Evolutionary conservation across 2,329 filamentous ascomycete species (phyloP), one percentile per base, ranked within the genome.

Genomic region (Nectriaceae sp.): DNA sequence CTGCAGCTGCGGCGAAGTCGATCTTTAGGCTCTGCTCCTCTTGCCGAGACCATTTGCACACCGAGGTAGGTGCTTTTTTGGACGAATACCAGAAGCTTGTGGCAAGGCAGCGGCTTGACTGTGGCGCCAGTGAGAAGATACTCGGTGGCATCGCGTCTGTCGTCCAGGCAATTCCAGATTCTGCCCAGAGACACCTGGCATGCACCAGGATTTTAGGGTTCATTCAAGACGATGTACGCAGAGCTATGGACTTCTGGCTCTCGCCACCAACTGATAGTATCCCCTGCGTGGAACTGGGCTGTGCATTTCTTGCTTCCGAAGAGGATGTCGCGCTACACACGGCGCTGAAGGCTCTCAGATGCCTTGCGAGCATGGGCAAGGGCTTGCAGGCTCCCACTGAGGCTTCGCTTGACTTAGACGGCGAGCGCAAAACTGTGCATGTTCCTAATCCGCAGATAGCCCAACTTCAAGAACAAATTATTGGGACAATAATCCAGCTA

Each of bases 11-110:
- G 3, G 88, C 89, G 2, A 87, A 84, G 61, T 88, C 89, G 0
- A 92, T 95, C 29, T 75, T 80, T 24, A 82, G 80, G 5, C 78
- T 94, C 2, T 93, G 89, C 63, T 89, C 84, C 1, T 88, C 88
- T 22, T 94, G 89, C 55, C 81, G 89, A 31, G 75, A 75, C 21
- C 79, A 84, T 43, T 72, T 95, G n/a, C 82, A 84, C 4, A 70
- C 78, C 1, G 85, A 93, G 60, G 77, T 87, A 3, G 73, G 75
- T 42, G 80, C 82, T 1, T 92, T 95, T 61, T 72, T 94, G 38
- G 75, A 80, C 22, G 85, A 91, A 62, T 93, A 91, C 63, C 74
- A 80, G 48, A 74, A 76, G n/a, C 80, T 92, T 42, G 26, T 74
- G 80, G 31, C 82, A 83, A 47, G 49, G 31, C 49, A 57, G n/a